Conservation (phyloP, 192 early-diverging fungal species). For the Martensiomyces pterosporus region DNA sequence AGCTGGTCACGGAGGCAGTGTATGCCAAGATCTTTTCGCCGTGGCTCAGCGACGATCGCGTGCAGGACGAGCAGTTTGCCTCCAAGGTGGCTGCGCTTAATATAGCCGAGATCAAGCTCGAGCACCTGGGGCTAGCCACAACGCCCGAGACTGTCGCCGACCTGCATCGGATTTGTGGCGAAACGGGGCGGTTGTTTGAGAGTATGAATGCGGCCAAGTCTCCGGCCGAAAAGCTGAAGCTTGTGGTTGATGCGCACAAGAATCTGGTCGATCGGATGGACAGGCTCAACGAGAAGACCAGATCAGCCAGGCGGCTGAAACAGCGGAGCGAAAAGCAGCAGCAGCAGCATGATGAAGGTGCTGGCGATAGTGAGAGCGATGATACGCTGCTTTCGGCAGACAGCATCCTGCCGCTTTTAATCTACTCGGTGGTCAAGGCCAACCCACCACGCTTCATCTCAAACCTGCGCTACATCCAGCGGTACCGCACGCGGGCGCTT, state of each 20-base stretch:
- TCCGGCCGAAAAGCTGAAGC: constrained; percentile 47
- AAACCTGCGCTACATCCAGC: constrained; percentile 58
- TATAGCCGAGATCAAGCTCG: constrained; percentile 55
- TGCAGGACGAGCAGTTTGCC: constrained; percentile 59
- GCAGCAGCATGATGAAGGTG: constrained; percentile 1
- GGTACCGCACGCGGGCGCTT: constrained; percentile 37
- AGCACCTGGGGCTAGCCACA: constrained; percentile 54
- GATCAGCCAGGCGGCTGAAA: neutral
- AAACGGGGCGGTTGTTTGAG: constrained; percentile 24
- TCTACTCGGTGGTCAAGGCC: constrained; percentile 62
- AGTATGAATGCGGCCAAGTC: constrained; percentile 26
- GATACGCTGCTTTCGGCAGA: constrained; percentile 50
- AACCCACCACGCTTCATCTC: constrained; percentile 67
- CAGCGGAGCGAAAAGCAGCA: neutral
- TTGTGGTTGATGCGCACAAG: constrained; percentile 43
- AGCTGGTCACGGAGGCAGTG: constrained; percentile 24
- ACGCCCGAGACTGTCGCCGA: constrained; percentile 6
- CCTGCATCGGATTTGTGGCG: constrained; percentile 23
- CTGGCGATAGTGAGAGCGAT: no score
- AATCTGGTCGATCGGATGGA: constrained; percentile 40
- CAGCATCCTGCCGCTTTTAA: constrained; percentile 62
- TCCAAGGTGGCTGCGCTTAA: constrained; percentile 67
- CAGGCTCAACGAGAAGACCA: constrained; percentile 16
- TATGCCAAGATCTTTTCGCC: constrained; percentile 41
- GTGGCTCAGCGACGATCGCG: constrained; percentile 48